Evolutionary conservation across 495 filamentous ascomycete genomes (phyloP).

Genomic region (Rhypophila decipiens): DNA sequence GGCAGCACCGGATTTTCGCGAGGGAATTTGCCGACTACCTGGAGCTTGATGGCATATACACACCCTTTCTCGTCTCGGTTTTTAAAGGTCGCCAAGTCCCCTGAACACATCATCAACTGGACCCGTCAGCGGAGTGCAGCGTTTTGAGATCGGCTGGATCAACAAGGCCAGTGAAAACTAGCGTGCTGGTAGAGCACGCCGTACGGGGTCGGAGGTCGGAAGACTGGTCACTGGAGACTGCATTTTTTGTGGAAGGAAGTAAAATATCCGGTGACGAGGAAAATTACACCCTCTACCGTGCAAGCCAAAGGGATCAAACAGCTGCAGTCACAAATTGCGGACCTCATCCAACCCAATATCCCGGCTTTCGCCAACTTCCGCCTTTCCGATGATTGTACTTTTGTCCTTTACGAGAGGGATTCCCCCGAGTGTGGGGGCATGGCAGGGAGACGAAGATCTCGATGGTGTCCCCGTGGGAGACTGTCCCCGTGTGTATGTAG

Average conservation of each 20-base stretch:
- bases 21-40: too few relatives aligned
- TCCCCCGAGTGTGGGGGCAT: too few relatives aligned
- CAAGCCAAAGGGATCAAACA: slow-evolving; percentile 83
- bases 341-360: slow-evolving; percentile 70
- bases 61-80: too few relatives aligned
- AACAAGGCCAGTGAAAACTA: slow-evolving; percentile 95
- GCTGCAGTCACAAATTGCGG: slow-evolving; percentile 72
- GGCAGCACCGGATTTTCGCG: too few relatives aligned
- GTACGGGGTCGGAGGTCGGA: slow-evolving; percentile 95
- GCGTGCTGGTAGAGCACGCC: slow-evolving; percentile 86
- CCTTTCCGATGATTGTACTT: slow-evolving; percentile 49
- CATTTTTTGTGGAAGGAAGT: slow-evolving; percentile 85
- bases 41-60: too few relatives aligned
- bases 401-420: too few relatives aligned
- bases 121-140: slow-evolving; percentile 79
- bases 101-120: too few relatives aligned
- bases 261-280: slow-evolving; percentile 77
- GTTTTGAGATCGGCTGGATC: slow-evolving; percentile 91
- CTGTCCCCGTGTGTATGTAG: too few relatives aligned
- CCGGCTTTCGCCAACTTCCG: slow-evolving; percentile 56
- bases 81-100: too few relatives aligned
- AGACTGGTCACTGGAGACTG: slow-evolving; percentile 91
- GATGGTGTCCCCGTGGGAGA: too few relatives aligned
- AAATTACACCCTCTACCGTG: slow-evolving; percentile 71
- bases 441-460: too few relatives aligned